These are phyloP conservation scores for Fusarium caatingaense DNA, from an alignment of 2,329 filamentous ascomycete species.

Conservation along the genomic window DNA sequence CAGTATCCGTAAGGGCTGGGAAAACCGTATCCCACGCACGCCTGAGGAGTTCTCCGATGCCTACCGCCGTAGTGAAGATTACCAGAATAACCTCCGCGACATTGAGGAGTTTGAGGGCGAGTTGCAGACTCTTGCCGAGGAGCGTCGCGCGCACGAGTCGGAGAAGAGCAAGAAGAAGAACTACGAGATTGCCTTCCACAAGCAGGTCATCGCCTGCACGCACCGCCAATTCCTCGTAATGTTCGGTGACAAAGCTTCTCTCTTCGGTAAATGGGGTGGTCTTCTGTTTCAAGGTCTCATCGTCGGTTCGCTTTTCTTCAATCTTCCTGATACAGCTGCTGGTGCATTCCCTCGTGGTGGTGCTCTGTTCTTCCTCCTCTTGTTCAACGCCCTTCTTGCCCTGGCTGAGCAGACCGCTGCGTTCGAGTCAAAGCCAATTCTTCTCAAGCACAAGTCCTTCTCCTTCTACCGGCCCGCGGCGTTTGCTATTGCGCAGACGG, in stretches of 20 bases:
- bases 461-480: constrained; percentile 73
- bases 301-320: constrained; percentile 82
- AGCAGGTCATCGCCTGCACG: constrained; percentile 77
- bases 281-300: constrained; percentile 80
- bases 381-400: constrained; percentile 74
- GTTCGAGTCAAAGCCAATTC: constrained; percentile 71
- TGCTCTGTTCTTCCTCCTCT: constrained; percentile 61
- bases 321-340: constrained; percentile 67
- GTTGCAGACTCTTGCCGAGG: constrained; percentile 58
- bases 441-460: constrained; percentile 77
- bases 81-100: constrained; percentile 69
- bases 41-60: constrained; percentile 73
- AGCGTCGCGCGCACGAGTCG: constrained; percentile 69
- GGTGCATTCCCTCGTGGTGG: constrained; percentile 71
- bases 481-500: constrained; percentile 66
- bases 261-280: constrained; percentile 84
- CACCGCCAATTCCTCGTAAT: constrained; percentile 84
- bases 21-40: constrained; percentile 75
- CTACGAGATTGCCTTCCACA: constrained; percentile 80
- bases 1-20: constrained; percentile 72
- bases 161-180: constrained; percentile 74
- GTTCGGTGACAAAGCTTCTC: constrained; percentile 77
- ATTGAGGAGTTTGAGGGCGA: constrained; percentile 74
- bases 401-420: constrained; percentile 77
- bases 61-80: constrained; percentile 72